Percentiles rank a stretch among this genome's conserved stretches.
phyloP scores from a whole-genome alignment of 2,329 filamentous ascomycete genomes.

The Parastagonospora avenae region DNA sequence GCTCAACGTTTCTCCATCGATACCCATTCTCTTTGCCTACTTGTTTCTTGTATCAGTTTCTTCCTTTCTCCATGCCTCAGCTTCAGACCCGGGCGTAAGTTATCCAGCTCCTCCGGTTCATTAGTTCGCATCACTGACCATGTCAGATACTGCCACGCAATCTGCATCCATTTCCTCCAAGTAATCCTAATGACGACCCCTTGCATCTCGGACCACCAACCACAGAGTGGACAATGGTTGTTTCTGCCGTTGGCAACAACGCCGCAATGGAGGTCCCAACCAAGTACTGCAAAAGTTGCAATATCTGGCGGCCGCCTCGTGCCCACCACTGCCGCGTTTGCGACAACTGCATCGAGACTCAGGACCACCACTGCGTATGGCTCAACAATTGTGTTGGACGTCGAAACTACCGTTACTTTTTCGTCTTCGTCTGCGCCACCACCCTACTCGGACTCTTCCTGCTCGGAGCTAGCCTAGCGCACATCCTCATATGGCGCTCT shows the following conservation, averaged over 20 bases:
- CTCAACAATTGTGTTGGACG: conserved; percentile 97
- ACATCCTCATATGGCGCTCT: conserved; percentile 74
- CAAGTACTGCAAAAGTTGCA: conserved; percentile 97
- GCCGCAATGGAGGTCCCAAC: conserved; percentile 97
- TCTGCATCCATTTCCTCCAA: conserved; percentile 82
- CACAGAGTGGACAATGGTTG: conserved; percentile 92
- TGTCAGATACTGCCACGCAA: conserved; percentile 86
- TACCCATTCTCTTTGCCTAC: conserved; percentile 90
- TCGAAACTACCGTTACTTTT: conserved; percentile 98
- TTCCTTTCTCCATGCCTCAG: conserved; percentile 91
- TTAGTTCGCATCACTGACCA: conserved; percentile 19
- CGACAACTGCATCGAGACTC: conserved; percentile 95
- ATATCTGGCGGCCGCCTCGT: conserved; percentile 94
- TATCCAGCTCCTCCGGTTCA: neutral
- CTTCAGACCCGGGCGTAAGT: conserved; percentile 90
- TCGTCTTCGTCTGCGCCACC: conserved; percentile 82
- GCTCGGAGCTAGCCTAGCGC: conserved; percentile 76
- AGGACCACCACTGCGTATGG: conserved; percentile 99
- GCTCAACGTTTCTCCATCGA: conserved; percentile 82
- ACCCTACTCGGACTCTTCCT: conserved; percentile 79
- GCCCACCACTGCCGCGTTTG: conserved; percentile 96
- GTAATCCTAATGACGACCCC: conserved; percentile 77
- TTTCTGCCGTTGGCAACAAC: conserved; percentile 73
- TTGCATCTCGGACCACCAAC: conserved; percentile 80
- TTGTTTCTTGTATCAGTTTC: conserved; percentile 89